These are phyloP conservation scores for Lagenaria siceraria DNA, from an alignment of 306 rosid species.

Conservation along the genomic window DNA sequence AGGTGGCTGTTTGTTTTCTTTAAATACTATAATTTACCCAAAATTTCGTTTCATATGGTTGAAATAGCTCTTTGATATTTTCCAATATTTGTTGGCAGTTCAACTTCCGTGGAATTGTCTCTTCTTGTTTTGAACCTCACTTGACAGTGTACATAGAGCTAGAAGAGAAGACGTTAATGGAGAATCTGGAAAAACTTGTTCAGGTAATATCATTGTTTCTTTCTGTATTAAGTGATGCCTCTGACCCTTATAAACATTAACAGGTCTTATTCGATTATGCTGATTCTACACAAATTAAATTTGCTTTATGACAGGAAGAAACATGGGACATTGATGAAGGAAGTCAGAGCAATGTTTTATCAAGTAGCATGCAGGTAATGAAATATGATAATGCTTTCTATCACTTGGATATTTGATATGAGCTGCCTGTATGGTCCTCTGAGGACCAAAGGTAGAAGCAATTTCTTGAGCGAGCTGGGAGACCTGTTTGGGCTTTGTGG, in stretches of 20 bases:
- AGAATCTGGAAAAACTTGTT: constrained; percentile 86
- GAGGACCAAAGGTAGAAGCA: too few species aligned
- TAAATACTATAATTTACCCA: neutral
- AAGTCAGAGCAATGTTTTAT: constrained; percentile 83
- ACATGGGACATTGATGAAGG: constrained; percentile 99
- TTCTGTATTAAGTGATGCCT: neutral
- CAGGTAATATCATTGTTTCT: constrained; percentile 48
- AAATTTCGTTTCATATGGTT: constrained; percentile 6
- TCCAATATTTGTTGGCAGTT: constrained; percentile 54
- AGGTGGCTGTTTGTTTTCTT: neutral
- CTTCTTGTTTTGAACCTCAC: constrained; percentile 99
- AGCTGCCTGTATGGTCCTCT: too few species aligned
- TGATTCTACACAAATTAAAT: constrained; percentile 5
- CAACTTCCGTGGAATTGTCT: constrained; percentile 95
- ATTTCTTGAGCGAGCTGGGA: too few species aligned
- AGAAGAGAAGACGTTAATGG: constrained; percentile 98
- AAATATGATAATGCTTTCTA: neutral
- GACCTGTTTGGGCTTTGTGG: too few species aligned
- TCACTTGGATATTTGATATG: neutral
- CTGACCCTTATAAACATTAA: neutral
- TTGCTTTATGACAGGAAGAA: constrained; percentile 56
- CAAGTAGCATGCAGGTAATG: constrained; percentile 94
- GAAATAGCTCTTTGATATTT: constrained; percentile 11
- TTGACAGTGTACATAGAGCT: constrained; percentile 75
- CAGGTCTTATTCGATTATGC: constrained; percentile 3